Conservation (phyloP, 192 early-diverging fungal genomes). For the Coemansia nantahalensis region DNA sequence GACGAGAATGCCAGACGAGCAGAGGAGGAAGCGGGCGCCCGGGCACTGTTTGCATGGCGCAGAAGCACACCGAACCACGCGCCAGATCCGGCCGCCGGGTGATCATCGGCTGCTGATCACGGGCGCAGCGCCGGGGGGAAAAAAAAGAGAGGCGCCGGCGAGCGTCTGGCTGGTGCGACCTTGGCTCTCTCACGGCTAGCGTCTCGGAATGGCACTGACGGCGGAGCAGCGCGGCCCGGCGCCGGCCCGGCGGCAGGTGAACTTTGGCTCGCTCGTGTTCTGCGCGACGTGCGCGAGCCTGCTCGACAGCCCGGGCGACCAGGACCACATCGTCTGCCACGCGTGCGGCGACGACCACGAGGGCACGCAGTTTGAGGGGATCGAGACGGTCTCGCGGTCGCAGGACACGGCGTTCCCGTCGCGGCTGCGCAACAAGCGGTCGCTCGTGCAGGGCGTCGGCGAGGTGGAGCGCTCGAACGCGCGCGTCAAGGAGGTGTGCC, state of each 20-base stretch:
- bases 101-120: background rate
- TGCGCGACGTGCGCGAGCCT: slow-evolving; percentile 89
- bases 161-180: too few species aligned
- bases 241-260: slow-evolving; percentile 31
- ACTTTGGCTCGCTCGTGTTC: slow-evolving; percentile 78
- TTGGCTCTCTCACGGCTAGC: too few species aligned
- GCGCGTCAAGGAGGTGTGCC: slow-evolving; percentile 92
- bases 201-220: background rate
- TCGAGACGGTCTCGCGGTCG: slow-evolving; percentile 78
- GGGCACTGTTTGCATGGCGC: too few species aligned
- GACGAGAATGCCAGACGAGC: too few species aligned
- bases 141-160: background rate
- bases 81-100: background rate
- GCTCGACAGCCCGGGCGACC: slow-evolving; percentile 79
- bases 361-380: slow-evolving; percentile 67
- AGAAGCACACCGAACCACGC: too few species aligned
- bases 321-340: slow-evolving; percentile 77
- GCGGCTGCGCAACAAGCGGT: slow-evolving; percentile 64
- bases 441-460: slow-evolving; percentile 58
- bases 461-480: slow-evolving; percentile 46
- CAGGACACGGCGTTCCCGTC: slow-evolving; percentile 79
- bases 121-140: background rate
- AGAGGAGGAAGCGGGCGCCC: too few species aligned
- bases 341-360: slow-evolving; percentile 72
- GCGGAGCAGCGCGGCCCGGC: background rate